These are phyloP conservation scores for sunflower (Helianthus annuus) DNA, from an alignment of 129 eudicot species.

Conservation along the genomic window HanXRQr2.0-SUNRISE NC_035442.2:149985517-149986016, in stretches of 20 bases:
- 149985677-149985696: neutral
- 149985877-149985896: slow-evolving; percentile 74
- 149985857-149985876: slow-evolving; percentile 83
- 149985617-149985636: neutral
- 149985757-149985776: slow-evolving; percentile 77
- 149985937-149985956: slow-evolving; percentile 51
- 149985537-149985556: neutral
- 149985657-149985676: neutral
- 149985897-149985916: slow-evolving; percentile 53
- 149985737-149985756: slow-evolving; percentile 56
- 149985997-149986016: slow-evolving; percentile 85
- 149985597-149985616: neutral
- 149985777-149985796: slow-evolving; percentile 33
- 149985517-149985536: neutral
- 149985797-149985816: slow-evolving; percentile 81
- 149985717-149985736: slow-evolving; percentile 42
- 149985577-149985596: neutral
- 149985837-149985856: slow-evolving; percentile 77
- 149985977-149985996: slow-evolving; percentile 77
- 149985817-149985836: slow-evolving; percentile 79
- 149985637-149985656: slow-evolving; percentile 4
- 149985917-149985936: slow-evolving; percentile 64
- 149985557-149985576: neutral
- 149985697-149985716: slow-evolving; percentile 4
- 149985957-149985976: slow-evolving; percentile 40